Conservation (phyloP, 768 basidiomycete genomes). For the Naganishia vishniacii region DNA sequence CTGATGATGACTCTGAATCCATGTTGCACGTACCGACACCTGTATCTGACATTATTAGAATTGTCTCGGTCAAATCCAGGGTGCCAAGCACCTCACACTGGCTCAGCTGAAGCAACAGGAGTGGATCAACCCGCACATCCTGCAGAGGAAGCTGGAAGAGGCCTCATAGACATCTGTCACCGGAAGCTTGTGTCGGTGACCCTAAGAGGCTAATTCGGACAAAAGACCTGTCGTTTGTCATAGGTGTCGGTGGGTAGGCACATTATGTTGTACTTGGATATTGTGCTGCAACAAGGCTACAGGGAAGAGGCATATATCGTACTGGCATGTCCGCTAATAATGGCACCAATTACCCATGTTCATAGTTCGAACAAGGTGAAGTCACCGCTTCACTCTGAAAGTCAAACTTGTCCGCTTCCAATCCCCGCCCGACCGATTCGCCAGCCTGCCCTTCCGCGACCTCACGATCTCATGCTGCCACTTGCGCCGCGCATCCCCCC, state of each 20-base stretch:
- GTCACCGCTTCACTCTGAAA: slow-evolving; percentile 7
- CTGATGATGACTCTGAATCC: background rate
- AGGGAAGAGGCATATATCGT: too few species aligned
- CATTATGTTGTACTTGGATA: too few species aligned
- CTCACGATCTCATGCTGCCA: slow-evolving; percentile 16
- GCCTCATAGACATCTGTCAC: background rate
- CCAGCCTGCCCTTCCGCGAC: background rate
- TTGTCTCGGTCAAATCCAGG: slow-evolving; percentile 54
- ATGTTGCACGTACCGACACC: background rate
- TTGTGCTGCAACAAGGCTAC: too few species aligned
- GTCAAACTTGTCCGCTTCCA: slow-evolving; percentile 14
- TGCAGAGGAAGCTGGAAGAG: slow-evolving; percentile 10
- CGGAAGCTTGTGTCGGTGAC: too few species aligned
- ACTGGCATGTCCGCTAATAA: too few species aligned
- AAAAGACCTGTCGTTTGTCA: too few species aligned
- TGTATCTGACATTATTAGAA: slow-evolving; percentile 42
- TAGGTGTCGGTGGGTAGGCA: too few species aligned
- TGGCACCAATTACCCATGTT: too few species aligned
- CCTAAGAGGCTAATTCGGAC: background rate
- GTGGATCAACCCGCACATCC: slow-evolving; percentile 54
- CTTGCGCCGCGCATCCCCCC: slow-evolving; percentile 4
- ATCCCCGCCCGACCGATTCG: background rate
- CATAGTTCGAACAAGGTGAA: too few species aligned
- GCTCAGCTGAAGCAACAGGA: slow-evolving; percentile 49
- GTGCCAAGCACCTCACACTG: slow-evolving; percentile 52